These are phyloP conservation scores for Candida maris DNA, from an alignment of 805 yeast species.

Conservation along the genomic window DNA sequence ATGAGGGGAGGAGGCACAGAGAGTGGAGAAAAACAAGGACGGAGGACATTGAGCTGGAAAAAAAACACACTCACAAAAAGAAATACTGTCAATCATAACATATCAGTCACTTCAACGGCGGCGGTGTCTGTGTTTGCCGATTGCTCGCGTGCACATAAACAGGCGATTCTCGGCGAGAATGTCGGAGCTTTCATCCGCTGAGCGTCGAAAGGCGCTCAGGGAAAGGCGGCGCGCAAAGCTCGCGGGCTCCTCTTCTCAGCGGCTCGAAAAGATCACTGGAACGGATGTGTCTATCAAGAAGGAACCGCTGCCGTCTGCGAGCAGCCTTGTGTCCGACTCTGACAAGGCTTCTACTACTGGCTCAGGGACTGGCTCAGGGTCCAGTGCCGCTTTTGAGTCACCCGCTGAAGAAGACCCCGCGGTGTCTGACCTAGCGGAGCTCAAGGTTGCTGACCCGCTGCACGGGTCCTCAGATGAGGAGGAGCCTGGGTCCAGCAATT, in stretches of 20 bases:
- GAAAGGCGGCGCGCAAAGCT: constrained; percentile 66
- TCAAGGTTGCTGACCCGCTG: constrained; percentile 8
- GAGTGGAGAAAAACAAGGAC: too few species aligned
- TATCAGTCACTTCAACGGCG: too few species aligned
- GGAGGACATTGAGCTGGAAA: too few species aligned
- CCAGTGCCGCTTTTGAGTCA: constrained; percentile 15
- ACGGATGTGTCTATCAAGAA: not conserved
- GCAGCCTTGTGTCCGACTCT: not conserved
- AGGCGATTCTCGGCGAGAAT: too few species aligned
- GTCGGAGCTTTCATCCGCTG: constrained; percentile 50
- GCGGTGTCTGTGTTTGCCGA: too few species aligned
- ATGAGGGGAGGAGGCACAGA: too few species aligned
- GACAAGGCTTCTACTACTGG: not conserved
- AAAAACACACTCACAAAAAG: too few species aligned
- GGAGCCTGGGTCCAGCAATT: constrained; percentile 1
- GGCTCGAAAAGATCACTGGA: constrained; percentile 52
- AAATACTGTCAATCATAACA: too few species aligned
- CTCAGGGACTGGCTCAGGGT: constrained; percentile 1
- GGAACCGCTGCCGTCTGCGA: not conserved
- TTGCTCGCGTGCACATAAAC: too few species aligned
- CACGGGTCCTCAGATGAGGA: constrained; percentile 7
- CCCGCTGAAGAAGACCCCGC: constrained; percentile 24
- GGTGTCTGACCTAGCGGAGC: constrained; percentile 16
- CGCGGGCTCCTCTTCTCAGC: constrained; percentile 47
- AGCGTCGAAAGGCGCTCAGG: constrained; percentile 52